Conservation (phyloP, 1,284 basidiomycete species). For the Ganoderma sinense region DNA sequence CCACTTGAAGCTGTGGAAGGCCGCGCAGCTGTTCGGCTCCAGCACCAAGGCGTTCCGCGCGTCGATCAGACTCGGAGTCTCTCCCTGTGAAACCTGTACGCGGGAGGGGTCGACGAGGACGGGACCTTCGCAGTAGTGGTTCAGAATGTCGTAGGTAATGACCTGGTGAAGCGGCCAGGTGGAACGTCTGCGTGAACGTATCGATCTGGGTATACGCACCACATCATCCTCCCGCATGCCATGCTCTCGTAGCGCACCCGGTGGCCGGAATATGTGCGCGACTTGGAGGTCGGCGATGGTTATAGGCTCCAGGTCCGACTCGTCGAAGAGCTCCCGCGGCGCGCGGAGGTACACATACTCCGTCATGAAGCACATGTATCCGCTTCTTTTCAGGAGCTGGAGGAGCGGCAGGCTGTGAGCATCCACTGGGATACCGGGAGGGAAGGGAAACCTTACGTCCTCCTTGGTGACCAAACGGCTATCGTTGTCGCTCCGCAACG, state of each 20-base stretch:
- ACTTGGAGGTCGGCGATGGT: not conserved
- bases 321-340: not conserved
- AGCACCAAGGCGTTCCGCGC: not conserved
- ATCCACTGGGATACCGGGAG: not conserved
- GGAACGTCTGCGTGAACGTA: not conserved
- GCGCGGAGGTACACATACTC: not conserved
- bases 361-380: not conserved
- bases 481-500: not conserved
- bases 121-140: not conserved
- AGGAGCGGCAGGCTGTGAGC: not conserved
- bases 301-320: not conserved
- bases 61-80: not conserved
- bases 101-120: no score
- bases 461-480: not conserved
- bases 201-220: not conserved
- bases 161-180: not conserved
- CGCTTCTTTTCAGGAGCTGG: not conserved
- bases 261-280: not conserved
- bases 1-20: not conserved
- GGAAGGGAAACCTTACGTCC: not conserved
- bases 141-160: not conserved
- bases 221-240: not conserved
- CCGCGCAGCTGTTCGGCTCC: not conserved
- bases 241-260: not conserved
- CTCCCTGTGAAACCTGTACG: not conserved